Conservation (phyloP, 23 red algal species). For the Cyanidium caldarium region DNA sequence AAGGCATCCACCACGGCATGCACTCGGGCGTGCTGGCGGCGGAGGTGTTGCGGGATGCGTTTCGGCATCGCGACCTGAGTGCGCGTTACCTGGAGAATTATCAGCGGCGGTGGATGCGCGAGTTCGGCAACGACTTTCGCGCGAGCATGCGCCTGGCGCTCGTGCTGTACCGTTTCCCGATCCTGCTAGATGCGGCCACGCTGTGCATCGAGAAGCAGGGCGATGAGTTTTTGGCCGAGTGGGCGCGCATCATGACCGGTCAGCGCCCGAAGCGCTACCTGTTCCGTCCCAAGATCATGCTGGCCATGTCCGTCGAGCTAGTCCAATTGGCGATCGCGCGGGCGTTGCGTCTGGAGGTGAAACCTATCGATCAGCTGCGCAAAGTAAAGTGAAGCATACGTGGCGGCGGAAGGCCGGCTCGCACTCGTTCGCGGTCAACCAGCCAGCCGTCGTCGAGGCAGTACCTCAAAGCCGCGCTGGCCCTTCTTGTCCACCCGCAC, state of each 20-base stretch:
- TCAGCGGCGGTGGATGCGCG: slow-evolving; percentile 4
- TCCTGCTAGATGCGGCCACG: slow-evolving; percentile 14
- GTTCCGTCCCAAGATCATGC: slow-evolving; percentile 11
- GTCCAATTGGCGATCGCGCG: not conserved
- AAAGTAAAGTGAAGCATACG: not conserved
- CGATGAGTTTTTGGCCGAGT: slow-evolving; percentile 20
- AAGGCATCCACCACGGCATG: slow-evolving; percentile 23
- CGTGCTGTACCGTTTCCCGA: slow-evolving; percentile 14
- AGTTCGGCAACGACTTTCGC: slow-evolving; percentile 7
- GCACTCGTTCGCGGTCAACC: not conserved
- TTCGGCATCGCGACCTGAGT: slow-evolving; percentile 4
- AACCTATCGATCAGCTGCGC: not conserved
- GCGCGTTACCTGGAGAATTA: slow-evolving; percentile 9
- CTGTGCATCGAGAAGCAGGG: slow-evolving; percentile 7
- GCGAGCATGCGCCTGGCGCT: slow-evolving; percentile 10
- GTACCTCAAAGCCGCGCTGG: not conserved
- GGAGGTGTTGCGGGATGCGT: not conserved
- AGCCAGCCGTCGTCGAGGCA: not conserved
- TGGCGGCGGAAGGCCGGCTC: not conserved
- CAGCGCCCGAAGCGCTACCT: slow-evolving; percentile 15
- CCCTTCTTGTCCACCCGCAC: not conserved
- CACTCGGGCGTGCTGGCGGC: slow-evolving; percentile 3
- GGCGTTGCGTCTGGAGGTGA: not conserved
- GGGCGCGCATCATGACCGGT: slow-evolving; percentile 19
- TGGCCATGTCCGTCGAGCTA: slow-evolving; percentile 8